These are phyloP conservation scores for Trichothecium roseum DNA, from an alignment of 2,329 filamentous ascomycete genomes.

Conservation along the genomic window DNA sequence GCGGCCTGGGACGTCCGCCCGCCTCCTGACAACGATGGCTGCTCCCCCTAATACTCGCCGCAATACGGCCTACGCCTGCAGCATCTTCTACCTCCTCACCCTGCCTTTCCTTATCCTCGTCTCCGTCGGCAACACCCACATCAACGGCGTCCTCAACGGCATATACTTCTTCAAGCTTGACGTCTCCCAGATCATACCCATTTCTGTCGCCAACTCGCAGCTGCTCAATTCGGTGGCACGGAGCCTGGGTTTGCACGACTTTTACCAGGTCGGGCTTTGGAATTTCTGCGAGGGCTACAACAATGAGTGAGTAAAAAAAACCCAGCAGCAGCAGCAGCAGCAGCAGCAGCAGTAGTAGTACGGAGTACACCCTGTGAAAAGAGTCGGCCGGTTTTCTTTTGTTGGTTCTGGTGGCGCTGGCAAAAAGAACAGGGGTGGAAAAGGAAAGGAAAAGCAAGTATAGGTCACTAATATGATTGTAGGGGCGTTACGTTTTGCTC, in stretches of 20 bases:
- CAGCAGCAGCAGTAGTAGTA: background rate
- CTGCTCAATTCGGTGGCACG: conserved; percentile 83
- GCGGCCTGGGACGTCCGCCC: too few relatives aligned
- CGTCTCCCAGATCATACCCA: conserved; percentile 70
- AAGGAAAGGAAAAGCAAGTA: background rate
- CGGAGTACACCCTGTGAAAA: too few relatives aligned
- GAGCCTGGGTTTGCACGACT: conserved; percentile 81
- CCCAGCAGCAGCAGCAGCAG: background rate
- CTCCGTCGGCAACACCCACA: conserved; percentile 63
- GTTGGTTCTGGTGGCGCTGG: too few relatives aligned
- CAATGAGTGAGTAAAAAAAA: conserved; percentile 36
- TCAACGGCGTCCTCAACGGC: conserved; percentile 49
- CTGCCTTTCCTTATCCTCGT: conserved; percentile 72
- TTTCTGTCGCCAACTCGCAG: conserved; percentile 57
- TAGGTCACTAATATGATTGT: conserved; percentile 28
- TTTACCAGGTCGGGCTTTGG: conserved; percentile 90
- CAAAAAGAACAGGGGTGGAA: too few relatives aligned
- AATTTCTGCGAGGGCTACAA: conserved; percentile 82
- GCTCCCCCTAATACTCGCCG: conserved; percentile 28
- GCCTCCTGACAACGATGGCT: too few relatives aligned
- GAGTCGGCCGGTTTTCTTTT: too few relatives aligned
- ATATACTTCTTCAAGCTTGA: conserved; percentile 83
- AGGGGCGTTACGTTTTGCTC: conserved; percentile 71
- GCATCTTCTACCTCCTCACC: conserved; percentile 61
- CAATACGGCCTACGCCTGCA: conserved; percentile 54